These are phyloP conservation scores for Arachnopeziza araneosa DNA, from an alignment of 2,329 filamentous ascomycete species.

Conservation along the genomic window DNA sequence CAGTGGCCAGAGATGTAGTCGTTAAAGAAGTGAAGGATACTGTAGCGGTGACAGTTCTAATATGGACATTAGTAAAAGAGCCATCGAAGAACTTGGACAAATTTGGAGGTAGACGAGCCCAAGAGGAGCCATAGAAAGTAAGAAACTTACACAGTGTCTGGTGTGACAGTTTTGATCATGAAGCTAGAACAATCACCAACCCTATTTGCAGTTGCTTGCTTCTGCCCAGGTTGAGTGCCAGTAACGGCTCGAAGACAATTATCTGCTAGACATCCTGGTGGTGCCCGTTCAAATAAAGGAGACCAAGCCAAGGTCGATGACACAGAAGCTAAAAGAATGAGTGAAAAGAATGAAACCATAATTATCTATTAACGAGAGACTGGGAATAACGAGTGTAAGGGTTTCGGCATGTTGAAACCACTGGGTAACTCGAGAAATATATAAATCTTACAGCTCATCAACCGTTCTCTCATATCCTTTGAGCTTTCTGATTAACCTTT, in stretches of 20 bases:
- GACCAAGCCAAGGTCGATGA: background rate
- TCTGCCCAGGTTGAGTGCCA: background rate
- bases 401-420: background rate
- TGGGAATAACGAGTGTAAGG: background rate
- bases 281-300: background rate
- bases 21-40: background rate
- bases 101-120: background rate
- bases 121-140: background rate
- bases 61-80: background rate
- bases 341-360: background rate
- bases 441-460: background rate
- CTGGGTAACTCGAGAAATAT: background rate
- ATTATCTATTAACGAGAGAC: background rate
- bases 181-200: background rate
- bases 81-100: background rate
- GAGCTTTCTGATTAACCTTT: background rate
- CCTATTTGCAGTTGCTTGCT: background rate
- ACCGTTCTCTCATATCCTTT: background rate
- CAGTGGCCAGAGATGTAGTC: background rate
- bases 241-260: background rate
- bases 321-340: background rate
- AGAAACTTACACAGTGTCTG: background rate
- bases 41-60: conserved; percentile 1
- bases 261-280: background rate
- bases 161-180: background rate